A percentile compares a stretch with the other conserved stretches of the same genome.
These are phyloP conservation scores for Magnusiomyces ingens DNA, from an alignment of 1,139 yeast species.

Conservation along the genomic window DNA sequence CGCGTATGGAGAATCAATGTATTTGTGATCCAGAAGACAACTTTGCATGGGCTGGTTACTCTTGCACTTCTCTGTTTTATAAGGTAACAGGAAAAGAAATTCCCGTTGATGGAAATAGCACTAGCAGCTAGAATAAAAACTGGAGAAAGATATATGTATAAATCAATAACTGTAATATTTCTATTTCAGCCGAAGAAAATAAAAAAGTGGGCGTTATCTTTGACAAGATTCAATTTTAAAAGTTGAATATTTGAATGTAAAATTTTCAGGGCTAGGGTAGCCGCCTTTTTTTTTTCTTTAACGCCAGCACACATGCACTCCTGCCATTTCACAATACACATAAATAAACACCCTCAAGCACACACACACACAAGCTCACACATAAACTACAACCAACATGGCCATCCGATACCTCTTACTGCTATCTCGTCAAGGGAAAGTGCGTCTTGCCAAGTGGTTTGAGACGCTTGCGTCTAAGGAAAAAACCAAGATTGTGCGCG, in stretches of 20 bases:
- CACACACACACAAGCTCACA: conserved; percentile 4
- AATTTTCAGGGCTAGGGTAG: conserved; percentile 9
- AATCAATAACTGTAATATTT: no score
- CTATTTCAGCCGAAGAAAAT: no score
- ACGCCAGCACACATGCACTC: neutral
- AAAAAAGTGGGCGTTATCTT: no score
- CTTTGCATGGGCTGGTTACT: conserved; percentile 81
- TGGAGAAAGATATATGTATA: no score
- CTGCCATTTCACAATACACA: neutral
- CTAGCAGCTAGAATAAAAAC: no score
- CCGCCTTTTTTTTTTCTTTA: neutral
- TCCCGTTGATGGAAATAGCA: conserved; percentile 13
- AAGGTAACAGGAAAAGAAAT: neutral
- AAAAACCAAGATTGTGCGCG: conserved; percentile 74
- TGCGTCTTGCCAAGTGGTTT: conserved; percentile 91
- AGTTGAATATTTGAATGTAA: neutral
- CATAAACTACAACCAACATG: conserved; percentile 37
- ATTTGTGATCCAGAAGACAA: conserved; percentile 53
- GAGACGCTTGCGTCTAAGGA: conserved; percentile 73
- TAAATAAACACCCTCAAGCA: neutral
- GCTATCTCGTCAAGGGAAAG: conserved; percentile 91
- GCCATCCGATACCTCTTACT: conserved; percentile 71
- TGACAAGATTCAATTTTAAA: no score
- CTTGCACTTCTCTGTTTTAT: conserved; percentile 41
- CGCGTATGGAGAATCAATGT: conserved; percentile 44